A percentile compares a stretch with the other conserved stretches of the same genome.
Evolutionary conservation across 2,329 filamentous ascomycete species (phyloP).

Genomic region (Helminthosporium solani): DNA sequence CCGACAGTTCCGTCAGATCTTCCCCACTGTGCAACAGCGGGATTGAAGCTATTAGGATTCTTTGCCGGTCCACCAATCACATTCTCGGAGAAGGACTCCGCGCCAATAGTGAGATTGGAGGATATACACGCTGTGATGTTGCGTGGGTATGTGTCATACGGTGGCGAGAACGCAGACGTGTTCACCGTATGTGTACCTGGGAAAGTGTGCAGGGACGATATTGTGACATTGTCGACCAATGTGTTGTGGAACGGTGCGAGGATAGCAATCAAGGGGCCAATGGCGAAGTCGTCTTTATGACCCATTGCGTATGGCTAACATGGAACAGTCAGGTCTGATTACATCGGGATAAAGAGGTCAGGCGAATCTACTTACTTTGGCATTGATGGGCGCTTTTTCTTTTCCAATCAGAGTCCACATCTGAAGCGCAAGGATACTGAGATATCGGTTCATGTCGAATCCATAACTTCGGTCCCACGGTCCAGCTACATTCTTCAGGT

Average conservation of each 20-base stretch:
- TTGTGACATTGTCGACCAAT: slow-evolving; percentile 46
- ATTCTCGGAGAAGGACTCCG: slow-evolving; percentile 58
- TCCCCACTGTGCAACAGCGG: slow-evolving; percentile 61
- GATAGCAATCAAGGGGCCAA: slow-evolving; percentile 58
- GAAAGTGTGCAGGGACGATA: slow-evolving; percentile 49
- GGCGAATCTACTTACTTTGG: slow-evolving; percentile 22
- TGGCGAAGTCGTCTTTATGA: slow-evolving; percentile 61
- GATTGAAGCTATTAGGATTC: slow-evolving; percentile 57
- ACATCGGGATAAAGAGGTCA: not conserved
- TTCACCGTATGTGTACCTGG: slow-evolving; percentile 55
- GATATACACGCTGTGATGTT: slow-evolving; percentile 63
- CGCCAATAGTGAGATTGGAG: slow-evolving; percentile 59
- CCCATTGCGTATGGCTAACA: slow-evolving; percentile 55
- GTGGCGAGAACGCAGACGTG: slow-evolving; percentile 58
- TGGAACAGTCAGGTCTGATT: not conserved
- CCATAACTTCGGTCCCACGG: slow-evolving; percentile 66
- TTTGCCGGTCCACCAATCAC: slow-evolving; percentile 57
- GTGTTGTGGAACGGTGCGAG: slow-evolving; percentile 53
- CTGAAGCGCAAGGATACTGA: slow-evolving; percentile 59
- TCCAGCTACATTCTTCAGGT: slow-evolving; percentile 61
- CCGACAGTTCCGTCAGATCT: slow-evolving; percentile 31
- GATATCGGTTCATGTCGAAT: slow-evolving; percentile 64
- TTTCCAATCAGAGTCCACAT: slow-evolving; percentile 61
- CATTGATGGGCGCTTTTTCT: slow-evolving; percentile 37
- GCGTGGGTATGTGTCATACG: slow-evolving; percentile 57